Percentiles rank a stretch among this genome's conserved stretches.
phyloP scores from a whole-genome alignment of 805 yeast species.

The Blastobotrys chiropterorum region DNA sequence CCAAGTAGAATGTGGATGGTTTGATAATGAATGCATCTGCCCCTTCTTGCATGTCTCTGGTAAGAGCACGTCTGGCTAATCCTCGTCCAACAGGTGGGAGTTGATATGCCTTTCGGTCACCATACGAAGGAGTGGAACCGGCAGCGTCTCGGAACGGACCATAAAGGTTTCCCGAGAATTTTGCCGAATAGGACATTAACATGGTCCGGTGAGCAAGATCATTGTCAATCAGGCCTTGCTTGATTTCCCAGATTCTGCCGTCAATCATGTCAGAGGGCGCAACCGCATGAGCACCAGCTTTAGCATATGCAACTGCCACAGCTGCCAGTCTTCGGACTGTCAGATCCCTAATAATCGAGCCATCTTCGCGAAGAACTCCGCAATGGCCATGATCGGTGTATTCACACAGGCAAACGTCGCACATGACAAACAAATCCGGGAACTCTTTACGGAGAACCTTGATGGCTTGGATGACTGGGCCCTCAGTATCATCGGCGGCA shows the following conservation, averaged over 20 bases:
- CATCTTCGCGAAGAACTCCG: constrained; percentile 84
- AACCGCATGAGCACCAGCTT: constrained; percentile 91
- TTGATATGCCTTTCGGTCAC: constrained; percentile 91
- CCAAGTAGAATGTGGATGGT: constrained; percentile 93
- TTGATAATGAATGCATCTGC: constrained; percentile 94
- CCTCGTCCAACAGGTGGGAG: constrained; percentile 91
- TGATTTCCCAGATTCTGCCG: constrained; percentile 86
- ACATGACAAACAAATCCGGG: constrained; percentile 81
- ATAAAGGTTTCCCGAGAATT: constrained; percentile 82
- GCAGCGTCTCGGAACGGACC: constrained; percentile 99
- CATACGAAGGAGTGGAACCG: constrained; percentile 79
- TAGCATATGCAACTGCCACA: constrained; percentile 91
- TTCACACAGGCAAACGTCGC: constrained; percentile 96
- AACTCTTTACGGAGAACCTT: constrained; percentile 55
- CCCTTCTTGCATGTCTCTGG: constrained; percentile 84
- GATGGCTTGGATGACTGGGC: constrained; percentile 84
- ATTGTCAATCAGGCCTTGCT: constrained; percentile 71
- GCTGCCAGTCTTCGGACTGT: constrained; percentile 83
- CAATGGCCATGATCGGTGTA: constrained; percentile 98
- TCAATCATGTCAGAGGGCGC: constrained; percentile 99
- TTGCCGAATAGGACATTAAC: constrained; percentile 91
- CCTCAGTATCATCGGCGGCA: constrained; percentile 91
- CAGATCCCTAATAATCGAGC: constrained; percentile 65
- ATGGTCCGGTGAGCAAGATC: constrained; percentile 81
- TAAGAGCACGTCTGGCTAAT: constrained; percentile 83